These are phyloP conservation scores for Lomentospora prolificans DNA, from an alignment of 2,329 filamentous ascomycete genomes.

Conservation along the genomic window DNA sequence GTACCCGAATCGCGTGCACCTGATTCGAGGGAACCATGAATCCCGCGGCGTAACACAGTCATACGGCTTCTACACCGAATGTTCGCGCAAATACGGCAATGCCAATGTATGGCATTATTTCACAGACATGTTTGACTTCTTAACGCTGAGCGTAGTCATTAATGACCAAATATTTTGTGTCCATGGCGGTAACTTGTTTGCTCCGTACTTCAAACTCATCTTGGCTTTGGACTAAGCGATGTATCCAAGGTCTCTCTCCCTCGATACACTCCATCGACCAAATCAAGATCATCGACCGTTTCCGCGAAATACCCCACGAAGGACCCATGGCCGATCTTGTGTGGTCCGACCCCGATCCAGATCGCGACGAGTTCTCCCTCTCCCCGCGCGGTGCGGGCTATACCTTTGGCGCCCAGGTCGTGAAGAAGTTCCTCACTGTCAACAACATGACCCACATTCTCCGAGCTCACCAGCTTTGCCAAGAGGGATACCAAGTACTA, in stretches of 20 bases:
- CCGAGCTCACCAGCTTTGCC: conserved; percentile 94
- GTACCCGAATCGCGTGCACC: conserved; percentile 89
- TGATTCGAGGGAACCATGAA: conserved; percentile 97
- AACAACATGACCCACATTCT: conserved; percentile 98
- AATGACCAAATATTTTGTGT: conserved; percentile 99
- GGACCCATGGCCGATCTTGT: conserved; percentile 99
- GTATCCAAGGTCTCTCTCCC: conserved; percentile 55
- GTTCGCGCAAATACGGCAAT: conserved; percentile 94
- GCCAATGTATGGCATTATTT: conserved; percentile 99
- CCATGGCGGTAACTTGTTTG: conserved; percentile 55
- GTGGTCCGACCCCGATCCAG: conserved; percentile 96
- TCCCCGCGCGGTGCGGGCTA: conserved; percentile 91
- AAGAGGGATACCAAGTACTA: conserved; percentile 94
- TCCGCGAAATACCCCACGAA: conserved; percentile 96
- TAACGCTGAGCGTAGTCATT: conserved; percentile 93
- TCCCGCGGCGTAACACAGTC: conserved; percentile 96
- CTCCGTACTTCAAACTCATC: background rate
- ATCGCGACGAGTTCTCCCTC: conserved; percentile 92
- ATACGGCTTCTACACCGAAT: conserved; percentile 98
- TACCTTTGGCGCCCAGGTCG: conserved; percentile 94
- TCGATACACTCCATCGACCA: conserved; percentile 98
- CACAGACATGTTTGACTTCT: conserved; percentile 99
- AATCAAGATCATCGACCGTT: conserved; percentile 98
- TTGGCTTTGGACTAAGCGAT: background rate
- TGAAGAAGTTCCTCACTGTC: conserved; percentile 95